phyloP scores from a whole-genome alignment of 2,329 filamentous ascomycete genomes.

The Zasmidium angulare region DNA sequence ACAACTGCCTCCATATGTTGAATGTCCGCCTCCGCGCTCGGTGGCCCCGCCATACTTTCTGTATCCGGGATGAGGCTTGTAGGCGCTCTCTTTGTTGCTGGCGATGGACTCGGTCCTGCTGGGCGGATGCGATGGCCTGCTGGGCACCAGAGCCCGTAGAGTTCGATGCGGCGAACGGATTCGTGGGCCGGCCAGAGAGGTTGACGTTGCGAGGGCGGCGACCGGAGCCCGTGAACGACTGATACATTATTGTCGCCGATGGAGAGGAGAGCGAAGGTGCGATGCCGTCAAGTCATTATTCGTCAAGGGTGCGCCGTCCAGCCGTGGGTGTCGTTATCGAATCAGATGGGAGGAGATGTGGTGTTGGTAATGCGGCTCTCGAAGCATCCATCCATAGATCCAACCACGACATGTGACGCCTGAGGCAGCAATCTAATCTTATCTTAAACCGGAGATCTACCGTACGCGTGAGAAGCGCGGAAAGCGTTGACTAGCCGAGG shows the following conservation, averaged over 20 bases:
- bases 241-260: conserved; percentile 67
- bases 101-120: conserved; percentile 78
- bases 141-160: conserved; percentile 57
- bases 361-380: not conserved
- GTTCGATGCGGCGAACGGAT: conserved; percentile 67
- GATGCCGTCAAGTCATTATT: not conserved
- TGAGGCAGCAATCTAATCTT: not conserved
- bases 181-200: conserved; percentile 74
- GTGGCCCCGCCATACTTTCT: conserved; percentile 81
- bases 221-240: conserved; percentile 85
- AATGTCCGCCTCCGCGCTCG: conserved; percentile 60
- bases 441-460: not conserved
- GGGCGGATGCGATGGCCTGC: conserved; percentile 78
- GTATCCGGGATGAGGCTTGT: conserved; percentile 71
- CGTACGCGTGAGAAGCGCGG: no score
- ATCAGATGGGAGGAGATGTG: not conserved
- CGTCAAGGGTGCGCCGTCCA: not conserved
- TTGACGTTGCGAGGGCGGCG: conserved; percentile 89
- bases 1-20: conserved; percentile 57
- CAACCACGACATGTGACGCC: no score
- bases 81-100: conserved; percentile 78
- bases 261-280: not conserved
- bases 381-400: no score
- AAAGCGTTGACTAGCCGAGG: no score
- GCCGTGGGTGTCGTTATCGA: not conserved